These are phyloP conservation scores for Naumovozyma dairenensis DNA, from an alignment of 805 yeast genomes.

Conservation along the genomic window DNA sequence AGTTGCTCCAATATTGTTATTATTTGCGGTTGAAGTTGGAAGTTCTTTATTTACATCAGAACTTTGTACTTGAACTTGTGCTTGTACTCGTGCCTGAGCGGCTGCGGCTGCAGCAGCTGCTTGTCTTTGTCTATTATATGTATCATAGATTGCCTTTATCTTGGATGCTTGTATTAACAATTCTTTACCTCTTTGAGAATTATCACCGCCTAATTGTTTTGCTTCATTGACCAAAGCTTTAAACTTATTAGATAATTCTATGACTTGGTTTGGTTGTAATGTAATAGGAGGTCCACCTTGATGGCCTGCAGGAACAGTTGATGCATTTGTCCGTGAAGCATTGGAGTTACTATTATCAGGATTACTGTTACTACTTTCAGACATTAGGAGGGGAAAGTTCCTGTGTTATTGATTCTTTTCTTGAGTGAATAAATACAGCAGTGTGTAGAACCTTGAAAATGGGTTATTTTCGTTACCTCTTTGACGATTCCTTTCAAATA, in stretches of 20 bases:
- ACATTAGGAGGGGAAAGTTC: not conserved
- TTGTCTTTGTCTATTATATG: constrained; percentile 35
- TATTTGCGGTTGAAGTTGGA: constrained; percentile 3
- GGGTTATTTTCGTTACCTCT: too few species aligned
- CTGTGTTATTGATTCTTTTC: not conserved
- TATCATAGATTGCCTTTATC: constrained; percentile 50
- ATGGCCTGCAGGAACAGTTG: not conserved
- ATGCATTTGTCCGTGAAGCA: not conserved
- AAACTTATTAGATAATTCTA: constrained; percentile 50
- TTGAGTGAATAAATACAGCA: not conserved
- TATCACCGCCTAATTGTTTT: constrained; percentile 48
- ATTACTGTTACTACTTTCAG: constrained; percentile 1
- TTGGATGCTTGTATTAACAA: constrained; percentile 54
- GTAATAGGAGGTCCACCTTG: not conserved
- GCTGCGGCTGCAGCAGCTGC: constrained; percentile 18
- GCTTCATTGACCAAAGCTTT: constrained; percentile 53
- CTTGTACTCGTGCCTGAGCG: too few species aligned
- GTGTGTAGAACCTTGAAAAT: not conserved
- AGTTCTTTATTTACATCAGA: constrained; percentile 5
- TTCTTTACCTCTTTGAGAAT: constrained; percentile 51
- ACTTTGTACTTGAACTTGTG: constrained; percentile 15
- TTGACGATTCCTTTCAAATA: too few species aligned
- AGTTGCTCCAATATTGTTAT: constrained; percentile 1
- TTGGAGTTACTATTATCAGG: not conserved
- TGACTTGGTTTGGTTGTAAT: constrained; percentile 27